Conservation (phyloP, 2,329 filamentous ascomycete genomes). For the Sodiomyces alkalinus region DNA sequence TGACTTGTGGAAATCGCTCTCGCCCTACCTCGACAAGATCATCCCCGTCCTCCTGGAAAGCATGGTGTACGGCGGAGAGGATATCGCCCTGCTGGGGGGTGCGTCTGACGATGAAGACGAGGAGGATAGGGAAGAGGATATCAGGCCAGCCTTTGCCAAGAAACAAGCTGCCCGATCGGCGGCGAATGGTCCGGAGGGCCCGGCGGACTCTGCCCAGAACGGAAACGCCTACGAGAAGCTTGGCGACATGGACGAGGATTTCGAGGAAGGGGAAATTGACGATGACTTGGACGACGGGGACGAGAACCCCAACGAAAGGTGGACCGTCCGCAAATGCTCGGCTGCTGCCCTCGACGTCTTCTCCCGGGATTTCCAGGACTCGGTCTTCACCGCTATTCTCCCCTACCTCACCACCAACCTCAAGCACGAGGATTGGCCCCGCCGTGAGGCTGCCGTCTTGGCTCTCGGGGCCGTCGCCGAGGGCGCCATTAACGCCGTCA, state of each 20-base stretch:
- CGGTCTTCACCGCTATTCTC: slow-evolving; percentile 81
- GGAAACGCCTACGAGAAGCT: slow-evolving; percentile 40
- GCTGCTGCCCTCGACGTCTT: slow-evolving; percentile 91
- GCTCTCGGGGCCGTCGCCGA: slow-evolving; percentile 90
- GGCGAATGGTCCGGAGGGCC: slow-evolving; percentile 36
- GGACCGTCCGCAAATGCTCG: slow-evolving; percentile 94
- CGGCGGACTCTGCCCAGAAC: slow-evolving; percentile 34
- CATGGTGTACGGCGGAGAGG: slow-evolving; percentile 94
- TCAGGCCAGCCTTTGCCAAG: slow-evolving; percentile 84
- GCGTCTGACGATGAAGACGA: slow-evolving; percentile 82
- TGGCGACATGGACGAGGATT: slow-evolving; percentile 50
- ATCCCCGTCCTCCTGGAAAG: slow-evolving; percentile 82
- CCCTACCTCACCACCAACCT: slow-evolving; percentile 87
- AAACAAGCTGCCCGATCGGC: slow-evolving; percentile 33
- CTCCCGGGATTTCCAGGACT: slow-evolving; percentile 72
- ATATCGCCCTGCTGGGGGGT: slow-evolving; percentile 70
- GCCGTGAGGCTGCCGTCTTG: slow-evolving; percentile 85
- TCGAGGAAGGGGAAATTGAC: slow-evolving; percentile 80
- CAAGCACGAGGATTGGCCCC: slow-evolving; percentile 76
- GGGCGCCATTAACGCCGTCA: slow-evolving; percentile 80
- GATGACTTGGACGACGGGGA: slow-evolving; percentile 55
- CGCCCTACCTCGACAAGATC: slow-evolving; percentile 67
- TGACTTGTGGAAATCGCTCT: slow-evolving; percentile 59
- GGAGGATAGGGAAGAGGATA: slow-evolving; percentile 79
- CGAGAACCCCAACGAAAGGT: slow-evolving; percentile 73